Evolutionary conservation across 768 basidiomycete genomes (phyloP).

Genomic region (Trametes cingulata): DNA sequence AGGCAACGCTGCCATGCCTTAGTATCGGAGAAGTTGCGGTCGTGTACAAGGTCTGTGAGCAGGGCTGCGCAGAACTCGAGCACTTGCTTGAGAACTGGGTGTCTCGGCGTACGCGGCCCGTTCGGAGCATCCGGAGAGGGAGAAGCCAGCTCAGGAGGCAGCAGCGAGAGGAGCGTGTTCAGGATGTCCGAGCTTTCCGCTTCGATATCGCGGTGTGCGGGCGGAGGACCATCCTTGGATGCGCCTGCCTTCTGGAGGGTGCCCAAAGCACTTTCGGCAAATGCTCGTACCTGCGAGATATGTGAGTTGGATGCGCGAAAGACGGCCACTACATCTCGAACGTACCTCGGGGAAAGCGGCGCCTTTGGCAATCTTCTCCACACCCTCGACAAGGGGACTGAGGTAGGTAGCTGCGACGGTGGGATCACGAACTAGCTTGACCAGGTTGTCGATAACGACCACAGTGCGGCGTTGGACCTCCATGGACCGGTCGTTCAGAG

Average conservation of each 20-base stretch:
- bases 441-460: conserved; percentile 93
- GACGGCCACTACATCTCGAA: background rate
- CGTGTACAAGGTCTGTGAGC: conserved; percentile 73
- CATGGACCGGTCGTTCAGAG: conserved; percentile 93
- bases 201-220: conserved; percentile 68
- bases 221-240: conserved; percentile 67
- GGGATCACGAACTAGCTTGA: conserved; percentile 94
- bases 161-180: conserved; percentile 55
- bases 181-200: conserved; percentile 60
- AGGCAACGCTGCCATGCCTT: conserved; percentile 70
- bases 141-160: conserved; percentile 52
- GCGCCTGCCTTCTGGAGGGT: conserved; percentile 85
- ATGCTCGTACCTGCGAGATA: conserved; percentile 81
- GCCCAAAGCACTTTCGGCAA: conserved; percentile 78
- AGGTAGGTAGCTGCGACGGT: conserved; percentile 88
- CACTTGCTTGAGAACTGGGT: conserved; percentile 56
- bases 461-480: conserved; percentile 94
- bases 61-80: conserved; percentile 74
- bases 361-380: conserved; percentile 83
- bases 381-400: conserved; percentile 84
- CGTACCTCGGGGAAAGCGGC: conserved; percentile 94
- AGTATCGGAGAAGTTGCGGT: conserved; percentile 54
- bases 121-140: conserved; percentile 47
- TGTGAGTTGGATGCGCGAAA: conserved; percentile 8
- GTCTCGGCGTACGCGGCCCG: conserved; percentile 54